Evolutionary conservation across 2,329 filamentous ascomycete species (phyloP), one percentile per base, ranked within the genome.

Genomic region (Pseudogymnoascus sp.): DNA sequence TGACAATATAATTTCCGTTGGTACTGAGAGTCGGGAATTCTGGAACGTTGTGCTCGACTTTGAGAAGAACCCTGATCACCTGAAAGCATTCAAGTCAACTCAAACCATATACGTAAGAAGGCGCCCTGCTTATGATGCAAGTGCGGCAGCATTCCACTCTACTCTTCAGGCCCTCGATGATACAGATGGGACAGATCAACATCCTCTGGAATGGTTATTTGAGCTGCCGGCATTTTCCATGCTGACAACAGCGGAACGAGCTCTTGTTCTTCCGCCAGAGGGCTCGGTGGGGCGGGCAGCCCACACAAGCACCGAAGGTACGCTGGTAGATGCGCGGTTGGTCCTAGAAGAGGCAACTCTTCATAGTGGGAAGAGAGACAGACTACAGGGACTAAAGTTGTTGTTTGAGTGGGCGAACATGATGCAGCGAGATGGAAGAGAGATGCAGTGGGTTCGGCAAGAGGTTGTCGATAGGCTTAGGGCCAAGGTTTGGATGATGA

Each of bases 41-140:
- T 90, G 88, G 88, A 83, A 82, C n/a, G 78, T 88, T 2, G 82
- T 81, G 1, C 78, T 90, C 3, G 86, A 90, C 71, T 84, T 91
- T 64, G 77, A 77, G 21, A 75, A 77, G 62, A 84, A 87, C 65
- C 72, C 81, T 5, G 71, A 74, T 0, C 84, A 89, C 64, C 76
- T 83, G 5, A 73, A 76, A 1, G 80, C 82, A 12, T 89, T 90
- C 75, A 77, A 76, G 55, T 76, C 77, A 8, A 81, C 82, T 17
- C 86, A 89, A 69, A 86, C 82, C 1, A 77, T 91, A 55, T 83
- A 82, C 67, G 81, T 90, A 4, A 79, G 85, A 27, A 80, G 83
- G 21, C 82, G 87, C 68, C 76, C 81, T 62, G 76, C 80, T 64
- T 79, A 83, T 68, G 83, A 83, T 63, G 76, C 77, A n/a, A 77